Percentiles rank a stretch among this genome's conserved stretches.
Evolutionary conservation across 768 basidiomycete species (phyloP).

Genomic region (Clitopilus passeckerianus): DNA sequence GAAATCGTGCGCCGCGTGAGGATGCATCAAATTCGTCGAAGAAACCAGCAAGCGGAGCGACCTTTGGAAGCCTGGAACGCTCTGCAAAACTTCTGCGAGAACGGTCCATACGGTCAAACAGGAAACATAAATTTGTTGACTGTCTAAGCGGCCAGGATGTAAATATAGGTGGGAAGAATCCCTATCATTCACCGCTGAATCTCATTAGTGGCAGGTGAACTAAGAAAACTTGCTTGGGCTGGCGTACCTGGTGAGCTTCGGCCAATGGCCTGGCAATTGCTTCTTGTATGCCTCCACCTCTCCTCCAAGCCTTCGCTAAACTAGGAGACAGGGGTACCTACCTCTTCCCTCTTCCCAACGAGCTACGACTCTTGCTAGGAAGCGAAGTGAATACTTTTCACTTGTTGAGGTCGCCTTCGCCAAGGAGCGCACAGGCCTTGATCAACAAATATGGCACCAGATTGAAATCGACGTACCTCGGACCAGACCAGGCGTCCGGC

Average conservation of each 20-base stretch:
- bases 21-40: conserved; percentile 26
- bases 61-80: conserved; percentile 31
- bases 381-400: conserved; percentile 88
- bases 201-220: conserved; percentile 47
- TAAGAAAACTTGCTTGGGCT: conserved; percentile 92
- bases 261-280: conserved; percentile 90
- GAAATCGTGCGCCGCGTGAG: conserved; percentile 34
- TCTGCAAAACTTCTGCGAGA: conserved; percentile 66
- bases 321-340: conserved; percentile 73
- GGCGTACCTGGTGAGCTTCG: conserved; percentile 87
- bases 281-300: conserved; percentile 52
- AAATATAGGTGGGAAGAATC: conserved; percentile 61
- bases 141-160: conserved; percentile 75
- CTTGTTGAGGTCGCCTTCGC: conserved; percentile 89
- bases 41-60: conserved; percentile 16
- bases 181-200: conserved; percentile 2
- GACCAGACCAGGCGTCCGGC: conserved; percentile 82
- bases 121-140: conserved; percentile 77
- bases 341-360: conserved; percentile 80
- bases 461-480: conserved; percentile 98
- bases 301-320: conserved; percentile 4
- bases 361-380: conserved; percentile 72
- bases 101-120: conserved; percentile 72
- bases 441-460: conserved; percentile 99
- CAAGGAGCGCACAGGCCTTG: conserved; percentile 77